Percentiles rank a stretch among this genome's conserved stretches.
phyloP scores from a whole-genome alignment of 108 stramenopile species.

The Conticribra guillardii region DNA sequence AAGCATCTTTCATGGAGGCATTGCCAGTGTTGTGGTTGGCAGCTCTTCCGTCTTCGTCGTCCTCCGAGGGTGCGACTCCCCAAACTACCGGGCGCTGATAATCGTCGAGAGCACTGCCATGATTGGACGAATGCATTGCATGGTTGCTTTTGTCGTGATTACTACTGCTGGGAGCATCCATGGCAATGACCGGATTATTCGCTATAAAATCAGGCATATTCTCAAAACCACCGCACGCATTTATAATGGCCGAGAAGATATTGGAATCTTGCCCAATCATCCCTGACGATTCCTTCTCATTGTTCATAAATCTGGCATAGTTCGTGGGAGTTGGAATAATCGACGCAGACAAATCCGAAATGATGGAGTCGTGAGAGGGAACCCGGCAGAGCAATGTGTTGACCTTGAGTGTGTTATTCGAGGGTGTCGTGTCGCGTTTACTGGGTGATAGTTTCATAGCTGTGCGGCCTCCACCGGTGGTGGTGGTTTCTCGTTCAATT shows the following conservation, averaged over 20 bases:
- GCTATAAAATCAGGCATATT: not conserved
- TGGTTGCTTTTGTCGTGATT: not conserved
- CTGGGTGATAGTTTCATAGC: not conserved
- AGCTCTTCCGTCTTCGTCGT: not conserved
- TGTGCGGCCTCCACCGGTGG: not conserved
- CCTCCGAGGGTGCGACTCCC: conserved; percentile 27
- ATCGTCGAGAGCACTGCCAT: not conserved
- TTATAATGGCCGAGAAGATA: not conserved
- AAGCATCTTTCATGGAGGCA: not conserved
- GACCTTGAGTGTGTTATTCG: conserved; percentile 13
- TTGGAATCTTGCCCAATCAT: not conserved
- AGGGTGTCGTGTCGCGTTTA: not conserved
- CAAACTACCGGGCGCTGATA: conserved; percentile 15
- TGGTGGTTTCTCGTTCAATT: not conserved
- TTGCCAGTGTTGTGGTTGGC: not conserved
- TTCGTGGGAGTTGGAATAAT: conserved; percentile 6
- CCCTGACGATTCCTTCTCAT: not conserved
- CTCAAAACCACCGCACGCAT: conserved; percentile 13
- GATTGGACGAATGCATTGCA: not conserved
- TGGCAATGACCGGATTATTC: not conserved
- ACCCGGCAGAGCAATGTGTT: conserved; percentile 34
- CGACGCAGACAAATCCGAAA: conserved; percentile 33
- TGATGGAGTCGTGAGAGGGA: conserved; percentile 22
- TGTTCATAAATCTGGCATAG: not conserved
- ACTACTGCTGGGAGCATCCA: not conserved